phyloP scores from a whole-genome alignment of 148 eudicot genomes.

The Vaccinium myrtillus region DNA sequence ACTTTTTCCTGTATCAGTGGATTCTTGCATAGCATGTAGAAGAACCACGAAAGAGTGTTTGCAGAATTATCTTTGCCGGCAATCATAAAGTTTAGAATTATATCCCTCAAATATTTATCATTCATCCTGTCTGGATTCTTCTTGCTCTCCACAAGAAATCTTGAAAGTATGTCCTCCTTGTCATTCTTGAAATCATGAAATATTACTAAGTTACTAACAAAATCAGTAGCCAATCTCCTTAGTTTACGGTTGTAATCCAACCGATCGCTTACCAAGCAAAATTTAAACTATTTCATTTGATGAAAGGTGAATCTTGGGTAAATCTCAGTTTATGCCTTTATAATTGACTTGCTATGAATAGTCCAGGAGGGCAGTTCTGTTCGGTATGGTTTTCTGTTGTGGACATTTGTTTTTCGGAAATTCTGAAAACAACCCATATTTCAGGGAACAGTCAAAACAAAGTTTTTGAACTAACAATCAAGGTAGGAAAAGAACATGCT shows the following conservation, averaged over 20 bases:
- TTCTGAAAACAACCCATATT: neutral
- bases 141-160: slow-evolving; percentile 56
- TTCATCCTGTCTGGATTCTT: slow-evolving; percentile 46
- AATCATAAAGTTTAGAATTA: slow-evolving; percentile 60
- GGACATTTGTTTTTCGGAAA: neutral
- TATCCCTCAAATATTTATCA: slow-evolving; percentile 54
- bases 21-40: slow-evolving; percentile 65
- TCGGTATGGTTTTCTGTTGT: neutral
- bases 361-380: neutral
- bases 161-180: slow-evolving; percentile 55
- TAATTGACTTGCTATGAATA: neutral
- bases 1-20: slow-evolving; percentile 59
- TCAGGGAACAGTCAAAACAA: neutral
- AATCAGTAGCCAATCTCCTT: neutral
- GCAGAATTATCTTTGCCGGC: slow-evolving; percentile 76
- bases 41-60: slow-evolving; percentile 66
- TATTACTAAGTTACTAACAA: neutral
- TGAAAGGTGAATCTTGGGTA: neutral
- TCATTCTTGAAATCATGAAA: slow-evolving; percentile 32
- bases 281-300: neutral
- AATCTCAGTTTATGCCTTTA: neutral
- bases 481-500: neutral
- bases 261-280: neutral
- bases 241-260: neutral
- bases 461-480: neutral